phyloP scores from a whole-genome alignment of 345 rosid species.

The Sonneratia caseolaris region DNA sequence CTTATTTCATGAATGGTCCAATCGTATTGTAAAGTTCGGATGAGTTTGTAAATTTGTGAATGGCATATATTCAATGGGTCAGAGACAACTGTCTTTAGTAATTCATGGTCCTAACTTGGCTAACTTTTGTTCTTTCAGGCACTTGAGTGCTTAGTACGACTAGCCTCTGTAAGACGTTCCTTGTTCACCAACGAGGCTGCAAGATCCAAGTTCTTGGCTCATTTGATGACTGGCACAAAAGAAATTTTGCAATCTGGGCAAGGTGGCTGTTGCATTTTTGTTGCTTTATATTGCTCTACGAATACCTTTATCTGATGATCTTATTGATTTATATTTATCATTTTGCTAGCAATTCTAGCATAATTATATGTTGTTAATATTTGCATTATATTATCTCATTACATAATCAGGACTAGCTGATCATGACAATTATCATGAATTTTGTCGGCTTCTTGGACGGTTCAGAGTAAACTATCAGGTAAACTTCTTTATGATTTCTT shows the following conservation, averaged over 20 bases:
- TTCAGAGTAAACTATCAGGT: constrained; percentile 97
- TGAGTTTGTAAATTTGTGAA: background rate
- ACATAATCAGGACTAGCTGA: constrained; percentile 79
- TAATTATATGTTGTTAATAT: background rate
- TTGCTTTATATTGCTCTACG: background rate
- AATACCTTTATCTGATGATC: background rate
- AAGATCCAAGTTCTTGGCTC: constrained; percentile 84
- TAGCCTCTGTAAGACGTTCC: constrained; percentile 92
- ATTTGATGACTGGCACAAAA: constrained; percentile 90
- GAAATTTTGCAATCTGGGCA: constrained; percentile 90
- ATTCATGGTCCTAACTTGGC: background rate
- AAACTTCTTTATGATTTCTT: constrained; percentile 5
- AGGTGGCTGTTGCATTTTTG: constrained; percentile 30
- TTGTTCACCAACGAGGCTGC: constrained; percentile 78
- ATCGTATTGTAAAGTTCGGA: background rate
- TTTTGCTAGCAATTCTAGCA: background rate
- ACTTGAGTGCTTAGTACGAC: constrained; percentile 94
- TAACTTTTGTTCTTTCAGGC: constrained; percentile 41
- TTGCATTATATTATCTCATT: constrained; percentile 1
- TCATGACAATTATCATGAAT: constrained; percentile 99
- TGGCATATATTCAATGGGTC: background rate
- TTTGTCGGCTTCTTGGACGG: constrained; percentile 97
- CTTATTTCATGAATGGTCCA: background rate
- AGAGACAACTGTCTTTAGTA: background rate
- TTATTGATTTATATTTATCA: background rate